Evolutionary conservation across 169 alveolate species (phyloP).

Genomic region (Eimeria praecox): DNA sequence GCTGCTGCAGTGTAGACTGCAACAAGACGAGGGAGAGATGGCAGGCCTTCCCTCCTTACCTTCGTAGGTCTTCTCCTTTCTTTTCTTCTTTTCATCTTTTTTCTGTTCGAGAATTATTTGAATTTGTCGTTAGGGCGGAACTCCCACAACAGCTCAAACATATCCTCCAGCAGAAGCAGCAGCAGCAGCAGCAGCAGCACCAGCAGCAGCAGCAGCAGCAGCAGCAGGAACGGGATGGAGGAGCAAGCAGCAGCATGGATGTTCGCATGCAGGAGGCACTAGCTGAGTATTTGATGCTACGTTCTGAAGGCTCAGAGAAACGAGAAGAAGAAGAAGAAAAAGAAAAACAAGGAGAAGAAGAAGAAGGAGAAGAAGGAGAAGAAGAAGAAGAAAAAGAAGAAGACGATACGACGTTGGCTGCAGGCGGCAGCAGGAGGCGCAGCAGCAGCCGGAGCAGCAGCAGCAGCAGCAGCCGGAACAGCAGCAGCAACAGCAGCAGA

Average conservation of each 20-base stretch:
- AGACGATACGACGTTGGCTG: neutral
- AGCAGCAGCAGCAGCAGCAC: slow-evolving; percentile 60
- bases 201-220: slow-evolving; percentile 68
- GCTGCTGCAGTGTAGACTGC: neutral
- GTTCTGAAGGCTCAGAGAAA: neutral
- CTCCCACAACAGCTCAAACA: slow-evolving; percentile 79
- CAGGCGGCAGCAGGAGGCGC: slow-evolving; percentile 74
- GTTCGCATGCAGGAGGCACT: neutral
- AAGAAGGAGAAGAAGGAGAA: slow-evolving; percentile 22
- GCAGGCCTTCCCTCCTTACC: neutral
- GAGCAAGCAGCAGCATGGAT: slow-evolving; percentile 52
- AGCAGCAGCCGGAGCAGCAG: slow-evolving; percentile 21
- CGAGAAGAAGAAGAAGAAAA: slow-evolving; percentile 59
- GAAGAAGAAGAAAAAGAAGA: slow-evolving; percentile 61
- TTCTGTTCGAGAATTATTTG: slow-evolving; percentile 65
- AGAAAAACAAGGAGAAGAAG: slow-evolving; percentile 57
- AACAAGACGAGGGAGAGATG: slow-evolving; percentile 44
- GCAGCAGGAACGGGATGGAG: slow-evolving; percentile 58
- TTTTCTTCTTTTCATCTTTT: neutral
- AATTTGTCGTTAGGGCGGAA: slow-evolving; percentile 62
- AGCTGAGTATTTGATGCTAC: neutral
- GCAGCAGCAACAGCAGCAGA: slow-evolving; percentile 68
- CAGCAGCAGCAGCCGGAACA: neutral
- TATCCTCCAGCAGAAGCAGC: slow-evolving; percentile 29
- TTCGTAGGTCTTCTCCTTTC: neutral